Base-by-base conservation (phyloP, 495 filamentous ascomycete genomes). In the Neurospora tetraspora region DNA sequence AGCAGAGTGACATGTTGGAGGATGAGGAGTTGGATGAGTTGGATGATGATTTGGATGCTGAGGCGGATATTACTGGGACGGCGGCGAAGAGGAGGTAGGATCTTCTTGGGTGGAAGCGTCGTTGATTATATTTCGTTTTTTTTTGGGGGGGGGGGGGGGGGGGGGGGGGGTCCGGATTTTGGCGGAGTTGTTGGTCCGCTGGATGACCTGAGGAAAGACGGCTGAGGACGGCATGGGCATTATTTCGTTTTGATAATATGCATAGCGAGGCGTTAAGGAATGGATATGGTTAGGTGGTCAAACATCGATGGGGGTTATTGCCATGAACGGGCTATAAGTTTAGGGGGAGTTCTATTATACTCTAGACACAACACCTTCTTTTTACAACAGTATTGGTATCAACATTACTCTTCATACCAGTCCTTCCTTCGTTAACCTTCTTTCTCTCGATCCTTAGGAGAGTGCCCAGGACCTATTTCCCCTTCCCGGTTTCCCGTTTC, bases 11-110 rank as follows among this genome's bases (percentile, higher is more conserved):
- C 59, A 39, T 74, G 53, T 70, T 74, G 71, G 74, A 73, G 71
- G 80, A 83, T 70, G 78, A 82, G 76, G 84, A 80, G 69, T 72
- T 84, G 74, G 80, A 77, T 16, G 81, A 81, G 37, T 76, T 43
- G 23, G 80, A 81, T 47, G 80, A 82, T 72, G 80, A 82, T 59
- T 43, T 77, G 27, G 78, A 80, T 20, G 78, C 73, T 27, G 80
- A 81, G 36, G 71, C 69, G 3, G 78, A 80, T 71, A 73, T 77
- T 39, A n/a, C n/a, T n/a, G 74, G 75, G 23, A 75, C 76, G 20
- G 68, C 74, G 37, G 65, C 76, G 6, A 76, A 74, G 74, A 75
- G 68, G 76, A 71, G 71, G 40, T 78, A 70, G 70, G 18, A 12
- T 23, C 9, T 47, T 70, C 53, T 18, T 12, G n/a, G 31, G n/a